phyloP scores from a whole-genome alignment of 2,329 filamentous ascomycete species.

The Neofusicoccum parvum region DNA sequence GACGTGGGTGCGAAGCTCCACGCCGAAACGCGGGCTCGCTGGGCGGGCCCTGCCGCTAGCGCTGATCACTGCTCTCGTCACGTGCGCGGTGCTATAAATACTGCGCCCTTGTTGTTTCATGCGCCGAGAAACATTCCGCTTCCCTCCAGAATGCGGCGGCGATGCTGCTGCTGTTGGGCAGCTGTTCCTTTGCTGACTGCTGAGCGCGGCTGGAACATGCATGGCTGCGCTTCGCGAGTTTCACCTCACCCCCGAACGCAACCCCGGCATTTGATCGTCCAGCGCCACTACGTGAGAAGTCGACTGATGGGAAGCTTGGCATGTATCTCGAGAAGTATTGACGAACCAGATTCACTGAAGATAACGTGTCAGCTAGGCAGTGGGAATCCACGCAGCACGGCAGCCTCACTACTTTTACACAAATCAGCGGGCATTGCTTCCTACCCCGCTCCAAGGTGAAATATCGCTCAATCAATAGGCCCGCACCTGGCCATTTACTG shows the following conservation, averaged over 20 bases:
- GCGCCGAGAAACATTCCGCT: not conserved
- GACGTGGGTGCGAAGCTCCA: conserved; percentile 15
- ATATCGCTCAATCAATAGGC: not conserved
- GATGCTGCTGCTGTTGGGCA: not conserved
- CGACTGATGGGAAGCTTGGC: not conserved
- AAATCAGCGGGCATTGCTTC: not conserved
- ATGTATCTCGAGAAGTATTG: not conserved
- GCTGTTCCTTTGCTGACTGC: not conserved
- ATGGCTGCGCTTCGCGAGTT: not conserved
- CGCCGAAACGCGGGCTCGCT: conserved; percentile 9
- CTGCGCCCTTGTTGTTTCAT: not conserved
- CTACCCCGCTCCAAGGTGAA: not conserved
- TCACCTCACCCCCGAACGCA: not conserved
- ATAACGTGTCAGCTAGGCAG: conserved; percentile 13
- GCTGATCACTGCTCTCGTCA: not conserved
- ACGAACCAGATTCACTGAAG: not conserved
- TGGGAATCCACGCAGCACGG: not conserved
- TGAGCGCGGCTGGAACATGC: not conserved
- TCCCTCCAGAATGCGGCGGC: not conserved
- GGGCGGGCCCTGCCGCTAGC: conserved; percentile 14
- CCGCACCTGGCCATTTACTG: not conserved
- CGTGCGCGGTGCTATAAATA: not conserved
- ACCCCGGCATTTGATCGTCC: not conserved
- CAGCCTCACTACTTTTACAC: not conserved
- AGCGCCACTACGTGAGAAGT: not conserved